Evolutionary conservation across 78 protist species (phyloP).

Genomic region (Dictyostelium discoideum): dicty_2.7 NC_007091.3:1530501-1531000

Average conservation of each 20-base stretch:
- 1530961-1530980: conserved; percentile 24
- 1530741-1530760: not conserved
- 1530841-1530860: not conserved
- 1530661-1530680: too few species aligned
- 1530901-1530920: not conserved
- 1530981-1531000: conserved; percentile 59
- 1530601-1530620: too few species aligned
- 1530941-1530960: conserved; percentile 35
- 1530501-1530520: too few species aligned
- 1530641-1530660: too few species aligned
- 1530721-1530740: too few species aligned
- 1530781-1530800: not conserved
- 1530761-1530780: not conserved
- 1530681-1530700: not conserved
- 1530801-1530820: not conserved
- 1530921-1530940: conserved; percentile 46
- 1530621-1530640: too few species aligned
- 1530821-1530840: not conserved
- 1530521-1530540: too few species aligned
- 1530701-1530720: not conserved
- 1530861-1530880: not conserved
- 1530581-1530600: too few species aligned
- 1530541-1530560: too few species aligned
- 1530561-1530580: too few species aligned
- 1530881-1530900: not conserved